A percentile compares a stretch with the other conserved stretches of the same genome.
Evolutionary conservation across 176 grass and related monocot species (phyloP).

Genomic region (Bonia amplexicaulis): DNA sequence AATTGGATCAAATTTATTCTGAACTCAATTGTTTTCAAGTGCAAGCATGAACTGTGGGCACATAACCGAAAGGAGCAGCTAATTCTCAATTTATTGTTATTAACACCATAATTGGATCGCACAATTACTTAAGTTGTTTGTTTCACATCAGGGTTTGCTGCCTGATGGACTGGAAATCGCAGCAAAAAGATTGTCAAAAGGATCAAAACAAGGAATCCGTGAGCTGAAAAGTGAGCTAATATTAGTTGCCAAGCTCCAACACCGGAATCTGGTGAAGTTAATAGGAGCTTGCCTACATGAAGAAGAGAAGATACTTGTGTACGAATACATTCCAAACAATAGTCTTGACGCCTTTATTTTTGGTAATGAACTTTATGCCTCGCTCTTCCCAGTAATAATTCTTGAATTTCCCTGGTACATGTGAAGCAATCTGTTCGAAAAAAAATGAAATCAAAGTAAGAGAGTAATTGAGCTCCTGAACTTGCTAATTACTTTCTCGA

Average conservation of each 20-base stretch:
- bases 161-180: constrained; percentile 41
- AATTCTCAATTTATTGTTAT: no score
- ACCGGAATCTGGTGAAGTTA: constrained; percentile 57
- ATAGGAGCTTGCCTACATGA: constrained; percentile 46
- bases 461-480: no score
- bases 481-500: no score
- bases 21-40: neutral
- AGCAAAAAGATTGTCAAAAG: constrained; percentile 44
- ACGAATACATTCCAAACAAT: no score
- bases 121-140: no score
- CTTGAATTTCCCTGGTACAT: neutral
- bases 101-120: no score
- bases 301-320: constrained; percentile 45
- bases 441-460: no score
- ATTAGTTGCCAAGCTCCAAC: constrained; percentile 37
- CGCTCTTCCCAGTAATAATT: neutral
- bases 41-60: neutral
- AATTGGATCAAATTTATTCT: neutral
- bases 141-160: constrained; percentile 12
- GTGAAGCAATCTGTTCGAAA: no score
- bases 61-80: neutral
- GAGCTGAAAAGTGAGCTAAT: constrained; percentile 52
- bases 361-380: constrained; percentile 8
- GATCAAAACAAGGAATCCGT: constrained; percentile 43
- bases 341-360: constrained; percentile 59